Evolutionary conservation across 768 basidiomycete species (phyloP), one percentile per base, ranked within the genome.

Genomic region (Baorangia bicolor): DNA sequence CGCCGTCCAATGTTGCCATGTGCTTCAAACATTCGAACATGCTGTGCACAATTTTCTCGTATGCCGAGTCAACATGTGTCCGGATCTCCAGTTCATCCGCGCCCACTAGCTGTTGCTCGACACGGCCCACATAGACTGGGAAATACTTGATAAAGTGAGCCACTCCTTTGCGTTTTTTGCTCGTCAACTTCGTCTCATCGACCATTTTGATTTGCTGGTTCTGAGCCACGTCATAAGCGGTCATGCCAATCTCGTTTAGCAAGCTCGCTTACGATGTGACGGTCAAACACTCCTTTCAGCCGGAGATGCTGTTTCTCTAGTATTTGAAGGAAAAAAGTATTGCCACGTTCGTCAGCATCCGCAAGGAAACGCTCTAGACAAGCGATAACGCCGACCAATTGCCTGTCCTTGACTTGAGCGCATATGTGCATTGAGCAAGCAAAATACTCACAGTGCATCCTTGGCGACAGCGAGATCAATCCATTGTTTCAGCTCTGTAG

Each of bases 11-110:
- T 71, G 97, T 98, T 12, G 95, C 96, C 84, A 98, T 92, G 57
- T 95, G 94, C 72, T 94, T 94, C 58, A 98, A 71, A 14, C 85
- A 88, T 42, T 93, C 94, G 66, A 98, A 95, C 84, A 98, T 97
- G 40, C 86, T 78, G 57, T 88, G 85, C 35, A 94, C 89, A 40
- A 98, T 90, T 62, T 80, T 85, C 68, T 95, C 94, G 67, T 98
- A 97, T 1, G 91, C 88, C 5, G 77, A 74, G 65, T 98, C 89
- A 33, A 97, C 90, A 45, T 74, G 82, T 10, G 75, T 74, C 31
- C 95, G 85, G 58, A 95, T 86, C 64, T 90, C 90, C 53, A 94
- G 78, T 5, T 77, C 81, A 62, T 91, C 87, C 11, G 85, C 83
- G 10, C 86, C 88, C 44, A 87, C 75, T 20, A 98, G 81, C 65